Percentiles rank a stretch among this genome's conserved stretches.
Conservation (phyloP, 2,329 filamentous ascomycete genomes). For the Mariannaea sp. region DNA sequence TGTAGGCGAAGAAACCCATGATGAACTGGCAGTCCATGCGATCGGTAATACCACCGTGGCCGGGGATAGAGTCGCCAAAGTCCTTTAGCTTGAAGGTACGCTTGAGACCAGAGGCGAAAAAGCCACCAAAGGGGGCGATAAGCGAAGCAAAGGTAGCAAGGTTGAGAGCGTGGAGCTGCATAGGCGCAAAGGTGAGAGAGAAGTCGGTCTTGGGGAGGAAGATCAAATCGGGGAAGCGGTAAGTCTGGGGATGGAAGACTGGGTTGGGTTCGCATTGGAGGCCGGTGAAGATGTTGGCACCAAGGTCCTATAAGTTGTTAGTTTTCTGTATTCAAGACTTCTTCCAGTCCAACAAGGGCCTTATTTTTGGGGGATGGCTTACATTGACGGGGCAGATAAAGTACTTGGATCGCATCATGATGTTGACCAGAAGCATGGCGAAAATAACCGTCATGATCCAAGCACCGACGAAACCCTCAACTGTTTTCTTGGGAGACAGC, state of each 20-base stretch:
- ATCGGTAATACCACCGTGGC: slow-evolving; percentile 97
- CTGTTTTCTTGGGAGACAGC: slow-evolving; percentile 97
- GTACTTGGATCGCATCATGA: slow-evolving; percentile 90
- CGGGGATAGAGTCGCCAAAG: slow-evolving; percentile 97
- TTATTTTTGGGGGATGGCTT: no score
- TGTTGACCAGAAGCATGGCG: slow-evolving; percentile 77
- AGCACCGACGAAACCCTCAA: slow-evolving; percentile 94
- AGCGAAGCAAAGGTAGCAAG: slow-evolving; percentile 94
- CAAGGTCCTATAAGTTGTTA: slow-evolving; percentile 67
- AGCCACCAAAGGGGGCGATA: slow-evolving; percentile 95
- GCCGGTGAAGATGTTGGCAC: slow-evolving; percentile 89
- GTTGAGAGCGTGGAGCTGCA: slow-evolving; percentile 90
- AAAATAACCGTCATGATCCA: slow-evolving; percentile 95
- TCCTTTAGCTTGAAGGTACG: slow-evolving; percentile 99
- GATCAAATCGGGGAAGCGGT: slow-evolving; percentile 73
- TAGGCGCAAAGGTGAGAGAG: slow-evolving; percentile 78
- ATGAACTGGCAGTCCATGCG: slow-evolving; percentile 99
- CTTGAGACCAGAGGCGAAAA: slow-evolving; percentile 97
- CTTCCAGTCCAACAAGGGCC: no score
- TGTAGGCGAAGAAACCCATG: slow-evolving; percentile 98
- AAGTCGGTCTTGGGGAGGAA: slow-evolving; percentile 65
- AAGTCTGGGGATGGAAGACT: slow-evolving; percentile 80
- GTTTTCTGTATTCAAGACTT: no score
- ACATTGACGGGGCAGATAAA: slow-evolving; percentile 97
- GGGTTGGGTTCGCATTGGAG: slow-evolving; percentile 90